Percentiles rank a stretch among this genome's conserved stretches.
Conservation (phyloP, 2,329 filamentous ascomycete genomes). For the Raffaelea deltoideospora region DNA sequence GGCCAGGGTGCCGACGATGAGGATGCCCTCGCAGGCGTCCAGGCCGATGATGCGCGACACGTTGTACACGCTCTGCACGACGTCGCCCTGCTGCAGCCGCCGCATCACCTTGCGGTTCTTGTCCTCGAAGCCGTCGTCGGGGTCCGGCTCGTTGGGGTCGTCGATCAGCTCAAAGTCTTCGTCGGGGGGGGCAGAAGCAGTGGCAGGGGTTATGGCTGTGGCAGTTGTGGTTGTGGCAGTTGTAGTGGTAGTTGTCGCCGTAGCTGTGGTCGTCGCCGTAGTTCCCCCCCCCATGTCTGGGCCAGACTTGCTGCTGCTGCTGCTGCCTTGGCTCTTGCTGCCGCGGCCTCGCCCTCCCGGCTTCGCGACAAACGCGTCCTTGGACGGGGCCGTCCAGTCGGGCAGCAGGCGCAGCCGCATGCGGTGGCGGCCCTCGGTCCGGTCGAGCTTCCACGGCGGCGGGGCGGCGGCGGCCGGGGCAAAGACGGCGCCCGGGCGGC, state of each 20-base stretch:
- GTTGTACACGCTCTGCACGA: conserved; percentile 89
- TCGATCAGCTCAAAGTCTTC: conserved; percentile 96
- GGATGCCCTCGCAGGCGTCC: conserved; percentile 82
- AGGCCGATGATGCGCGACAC: conserved; percentile 87
- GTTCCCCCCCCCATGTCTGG: neutral
- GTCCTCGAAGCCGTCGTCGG: conserved; percentile 71
- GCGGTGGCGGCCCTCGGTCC: conserved; percentile 87
- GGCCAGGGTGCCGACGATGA: conserved; percentile 83
- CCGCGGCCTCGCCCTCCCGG: neutral
- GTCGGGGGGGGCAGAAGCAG: conserved; percentile 33
- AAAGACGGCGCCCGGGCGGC: conserved; percentile 68
- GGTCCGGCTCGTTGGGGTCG: conserved; percentile 73
- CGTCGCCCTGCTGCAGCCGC: conserved; percentile 75
- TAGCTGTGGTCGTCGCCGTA: conserved; percentile 10
- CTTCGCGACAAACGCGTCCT: neutral
- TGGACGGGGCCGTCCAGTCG: conserved; percentile 40
- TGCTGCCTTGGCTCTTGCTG: neutral
- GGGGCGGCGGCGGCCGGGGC: conserved; percentile 25
- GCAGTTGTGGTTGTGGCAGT: conserved; percentile 8
- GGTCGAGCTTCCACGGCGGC: conserved; percentile 77
- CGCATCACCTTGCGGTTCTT: conserved; percentile 98
- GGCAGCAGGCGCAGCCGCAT: conserved; percentile 83
- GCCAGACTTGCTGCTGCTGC: neutral
- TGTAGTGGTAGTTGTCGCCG: conserved; percentile 6
- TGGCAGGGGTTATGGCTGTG: conserved; percentile 9